These are phyloP conservation scores for Sordaria brevicollis DNA, from an alignment of 495 filamentous ascomycete species.

Conservation along the genomic window DNA sequence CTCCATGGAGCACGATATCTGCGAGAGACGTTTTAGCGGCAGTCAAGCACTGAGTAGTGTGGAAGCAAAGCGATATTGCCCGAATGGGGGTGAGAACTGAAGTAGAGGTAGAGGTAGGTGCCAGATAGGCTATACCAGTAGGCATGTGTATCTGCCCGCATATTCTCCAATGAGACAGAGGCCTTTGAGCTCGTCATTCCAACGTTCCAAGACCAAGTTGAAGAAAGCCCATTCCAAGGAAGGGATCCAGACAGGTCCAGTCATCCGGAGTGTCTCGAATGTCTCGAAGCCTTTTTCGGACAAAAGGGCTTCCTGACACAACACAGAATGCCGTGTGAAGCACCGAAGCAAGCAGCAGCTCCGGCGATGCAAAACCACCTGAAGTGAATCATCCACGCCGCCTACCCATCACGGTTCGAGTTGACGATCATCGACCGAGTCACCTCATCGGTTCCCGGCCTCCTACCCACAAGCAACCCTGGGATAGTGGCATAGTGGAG, in stretches of 20 bases:
- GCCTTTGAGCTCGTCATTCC: background rate
- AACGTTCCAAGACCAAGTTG: background rate
- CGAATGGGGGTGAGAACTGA: background rate
- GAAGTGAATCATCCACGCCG: background rate
- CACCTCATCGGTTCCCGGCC: background rate
- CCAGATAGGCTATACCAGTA: background rate
- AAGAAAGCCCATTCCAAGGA: background rate
- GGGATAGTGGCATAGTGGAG: background rate
- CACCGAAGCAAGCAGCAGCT: background rate
- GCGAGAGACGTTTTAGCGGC: background rate
- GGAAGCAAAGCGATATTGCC: background rate
- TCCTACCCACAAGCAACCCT: background rate
- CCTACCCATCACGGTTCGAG: background rate
- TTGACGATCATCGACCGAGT: background rate
- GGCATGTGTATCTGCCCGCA: background rate
- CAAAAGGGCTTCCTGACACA: background rate
- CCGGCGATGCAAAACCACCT: background rate
- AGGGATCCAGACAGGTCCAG: background rate
- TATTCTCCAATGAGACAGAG: background rate
- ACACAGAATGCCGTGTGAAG: background rate
- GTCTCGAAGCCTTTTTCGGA: background rate
- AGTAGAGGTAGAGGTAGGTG: background rate
- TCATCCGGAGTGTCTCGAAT: background rate
- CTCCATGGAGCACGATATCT: background rate
- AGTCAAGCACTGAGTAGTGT: background rate